phyloP scores from a whole-genome alignment of 2,329 filamentous ascomycete species.

The Ophiocordyceps sinensis region DNA sequence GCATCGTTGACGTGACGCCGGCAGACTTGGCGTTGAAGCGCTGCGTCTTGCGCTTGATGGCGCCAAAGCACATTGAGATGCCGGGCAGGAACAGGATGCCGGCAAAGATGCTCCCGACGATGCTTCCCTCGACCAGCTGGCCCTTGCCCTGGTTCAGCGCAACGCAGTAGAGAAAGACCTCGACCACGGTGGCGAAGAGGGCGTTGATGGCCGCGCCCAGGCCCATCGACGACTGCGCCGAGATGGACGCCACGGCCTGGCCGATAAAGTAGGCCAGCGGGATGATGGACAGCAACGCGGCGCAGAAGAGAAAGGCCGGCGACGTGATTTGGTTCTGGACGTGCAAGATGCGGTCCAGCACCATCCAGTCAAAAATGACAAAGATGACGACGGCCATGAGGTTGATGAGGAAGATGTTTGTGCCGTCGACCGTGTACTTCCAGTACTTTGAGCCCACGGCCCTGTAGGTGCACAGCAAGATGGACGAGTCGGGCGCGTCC shows the following conservation, averaged over 20 bases:
- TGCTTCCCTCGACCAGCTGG: slow-evolving; percentile 85
- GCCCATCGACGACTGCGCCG: slow-evolving; percentile 96
- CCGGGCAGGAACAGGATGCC: slow-evolving; percentile 91
- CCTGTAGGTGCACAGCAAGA: slow-evolving; percentile 91
- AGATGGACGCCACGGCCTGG: slow-evolving; percentile 95
- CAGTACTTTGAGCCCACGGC: slow-evolving; percentile 92
- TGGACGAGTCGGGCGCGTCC: slow-evolving; percentile 63
- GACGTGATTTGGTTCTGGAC: slow-evolving; percentile 63
- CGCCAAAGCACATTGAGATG: slow-evolving; percentile 96
- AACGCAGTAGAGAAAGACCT: slow-evolving; percentile 95
- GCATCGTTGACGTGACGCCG: slow-evolving; percentile 93
- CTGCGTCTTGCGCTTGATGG: slow-evolving; percentile 94
- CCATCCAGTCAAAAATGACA: slow-evolving; percentile 81
- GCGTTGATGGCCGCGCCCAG: slow-evolving; percentile 94
- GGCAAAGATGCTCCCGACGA: slow-evolving; percentile 95
- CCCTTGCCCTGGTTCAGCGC: slow-evolving; percentile 86
- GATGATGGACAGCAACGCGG: slow-evolving; percentile 82
- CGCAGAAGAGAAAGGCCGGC: slow-evolving; percentile 71
- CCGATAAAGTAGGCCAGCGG: slow-evolving; percentile 97
- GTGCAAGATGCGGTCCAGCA: slow-evolving; percentile 56
- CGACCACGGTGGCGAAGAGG: slow-evolving; percentile 94
- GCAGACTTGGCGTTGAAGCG: slow-evolving; percentile 95
- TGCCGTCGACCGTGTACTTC: slow-evolving; percentile 98
- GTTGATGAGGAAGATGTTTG: slow-evolving; percentile 98
- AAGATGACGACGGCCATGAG: slow-evolving; percentile 88